phyloP scores from a whole-genome alignment of 192 early-diverging fungal species.

The Dissophora globulifera region DNA sequence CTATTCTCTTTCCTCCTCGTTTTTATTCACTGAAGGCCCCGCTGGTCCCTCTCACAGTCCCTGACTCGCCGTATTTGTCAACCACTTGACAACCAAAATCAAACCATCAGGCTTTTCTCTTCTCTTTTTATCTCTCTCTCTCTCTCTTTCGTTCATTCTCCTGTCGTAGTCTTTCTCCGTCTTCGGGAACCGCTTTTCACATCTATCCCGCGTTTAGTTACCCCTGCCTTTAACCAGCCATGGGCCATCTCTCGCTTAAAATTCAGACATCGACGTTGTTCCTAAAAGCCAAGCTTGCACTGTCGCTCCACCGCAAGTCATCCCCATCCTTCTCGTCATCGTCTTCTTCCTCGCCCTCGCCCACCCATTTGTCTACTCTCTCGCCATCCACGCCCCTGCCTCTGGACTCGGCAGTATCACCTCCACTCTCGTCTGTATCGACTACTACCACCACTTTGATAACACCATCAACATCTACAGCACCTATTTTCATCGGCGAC shows the following conservation, averaged over 20 bases:
- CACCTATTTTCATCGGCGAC: too few relatives aligned
- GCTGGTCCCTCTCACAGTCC: too few relatives aligned
- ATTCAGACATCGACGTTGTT: slow-evolving; percentile 47
- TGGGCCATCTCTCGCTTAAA: slow-evolving; percentile 39
- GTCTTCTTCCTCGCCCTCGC: too few relatives aligned
- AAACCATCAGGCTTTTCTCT: neutral
- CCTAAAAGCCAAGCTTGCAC: slow-evolving; percentile 48
- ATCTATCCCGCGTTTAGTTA: too few relatives aligned
- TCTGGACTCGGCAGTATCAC: slow-evolving; percentile 8
- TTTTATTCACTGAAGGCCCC: too few relatives aligned
- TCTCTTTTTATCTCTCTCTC: neutral
- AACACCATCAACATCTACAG: too few relatives aligned
- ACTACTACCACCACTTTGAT: neutral
- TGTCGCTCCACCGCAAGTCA: slow-evolving; percentile 42
- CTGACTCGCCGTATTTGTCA: too few relatives aligned
- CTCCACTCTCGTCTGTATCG: slow-evolving; percentile 22
- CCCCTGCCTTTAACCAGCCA: slow-evolving; percentile 21
- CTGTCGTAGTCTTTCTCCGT: too few relatives aligned
- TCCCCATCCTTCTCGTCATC: neutral
- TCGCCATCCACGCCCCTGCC: slow-evolving; percentile 7
- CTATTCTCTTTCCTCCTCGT: too few relatives aligned
- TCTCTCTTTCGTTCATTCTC: too few relatives aligned
- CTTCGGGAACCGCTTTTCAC: too few relatives aligned
- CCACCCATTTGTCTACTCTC: neutral
- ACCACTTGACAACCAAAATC: neutral